Conservation (phyloP, 2,329 filamentous ascomycete species). For the Monilinia aucupariae region DNA sequence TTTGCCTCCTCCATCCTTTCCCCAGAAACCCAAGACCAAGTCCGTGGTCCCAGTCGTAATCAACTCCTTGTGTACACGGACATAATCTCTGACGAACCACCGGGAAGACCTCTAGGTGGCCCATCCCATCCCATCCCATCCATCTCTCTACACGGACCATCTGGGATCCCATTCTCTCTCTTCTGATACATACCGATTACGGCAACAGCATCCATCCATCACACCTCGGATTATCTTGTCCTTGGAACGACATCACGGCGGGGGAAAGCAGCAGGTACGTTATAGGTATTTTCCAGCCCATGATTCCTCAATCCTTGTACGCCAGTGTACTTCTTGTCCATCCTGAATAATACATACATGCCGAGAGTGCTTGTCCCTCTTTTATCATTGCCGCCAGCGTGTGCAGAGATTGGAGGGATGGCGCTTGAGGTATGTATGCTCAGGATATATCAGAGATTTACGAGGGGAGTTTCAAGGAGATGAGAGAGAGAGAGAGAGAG, state of each 20-base stretch:
- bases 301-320: slow-evolving; percentile 1
- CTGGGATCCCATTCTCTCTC: too few relatives aligned
- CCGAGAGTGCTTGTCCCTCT: background rate
- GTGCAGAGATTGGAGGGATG: background rate
- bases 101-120: background rate
- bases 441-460: background rate
- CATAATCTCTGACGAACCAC: background rate
- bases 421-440: background rate
- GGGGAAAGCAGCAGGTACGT: slow-evolving; percentile 4
- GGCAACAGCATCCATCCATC: background rate
- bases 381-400: slow-evolving; percentile 4
- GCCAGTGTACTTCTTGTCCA: background rate
- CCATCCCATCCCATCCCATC: background rate
- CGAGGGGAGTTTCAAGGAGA: background rate
- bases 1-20: slow-evolving; percentile 3
- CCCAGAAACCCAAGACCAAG: slow-evolving; percentile 13
- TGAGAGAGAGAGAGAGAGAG: slow-evolving; percentile 3
- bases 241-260: too few relatives aligned
- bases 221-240: background rate
- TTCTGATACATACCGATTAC: slow-evolving; percentile 2
- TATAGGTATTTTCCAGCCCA: too few relatives aligned
- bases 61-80: background rate
- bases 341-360: background rate
- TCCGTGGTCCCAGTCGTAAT: slow-evolving; percentile 5
- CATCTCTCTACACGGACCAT: slow-evolving; percentile 2